These are phyloP conservation scores for Emmonsia crescens DNA, from an alignment of 2,329 filamentous ascomycete species.

Conservation along the genomic window DNA sequence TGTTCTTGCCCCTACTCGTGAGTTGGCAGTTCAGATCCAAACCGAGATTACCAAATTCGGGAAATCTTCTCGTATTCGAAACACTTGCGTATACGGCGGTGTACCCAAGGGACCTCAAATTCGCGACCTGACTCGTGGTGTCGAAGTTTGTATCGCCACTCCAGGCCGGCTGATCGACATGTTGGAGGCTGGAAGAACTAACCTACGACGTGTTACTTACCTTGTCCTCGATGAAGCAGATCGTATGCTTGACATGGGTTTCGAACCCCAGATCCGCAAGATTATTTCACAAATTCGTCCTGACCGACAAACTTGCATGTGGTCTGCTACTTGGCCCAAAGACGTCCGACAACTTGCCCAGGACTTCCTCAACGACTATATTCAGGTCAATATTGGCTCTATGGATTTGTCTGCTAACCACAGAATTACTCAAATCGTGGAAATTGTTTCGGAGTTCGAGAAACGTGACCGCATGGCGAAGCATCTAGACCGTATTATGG, in stretches of 20 bases:
- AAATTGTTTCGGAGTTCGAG: slow-evolving; percentile 91
- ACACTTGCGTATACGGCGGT: slow-evolving; percentile 98
- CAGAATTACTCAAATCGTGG: slow-evolving; percentile 94
- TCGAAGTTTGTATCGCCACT: slow-evolving; percentile 97
- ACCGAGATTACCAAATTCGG: slow-evolving; percentile 98
- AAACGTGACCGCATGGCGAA: slow-evolving; percentile 97
- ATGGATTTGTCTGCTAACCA: slow-evolving; percentile 95
- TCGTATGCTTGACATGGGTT: slow-evolving; percentile 99
- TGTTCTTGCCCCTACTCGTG: slow-evolving; percentile 90
- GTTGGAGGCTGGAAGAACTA: slow-evolving; percentile 95
- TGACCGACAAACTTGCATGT: slow-evolving; percentile 98
- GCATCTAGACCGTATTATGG: slow-evolving; percentile 96
- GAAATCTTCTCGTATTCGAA: slow-evolving; percentile 93
- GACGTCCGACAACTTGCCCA: slow-evolving; percentile 85
- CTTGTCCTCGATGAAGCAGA: slow-evolving; percentile 97
- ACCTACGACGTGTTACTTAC: slow-evolving; percentile 95
- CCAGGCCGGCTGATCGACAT: slow-evolving; percentile 97
- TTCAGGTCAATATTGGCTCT: slow-evolving; percentile 97
- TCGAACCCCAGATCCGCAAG: slow-evolving; percentile 98
- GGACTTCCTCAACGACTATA: slow-evolving; percentile 90
- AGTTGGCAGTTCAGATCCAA: slow-evolving; percentile 97
- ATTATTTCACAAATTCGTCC: slow-evolving; percentile 96
- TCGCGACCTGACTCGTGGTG: slow-evolving; percentile 83
- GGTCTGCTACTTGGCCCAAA: slow-evolving; percentile 99
- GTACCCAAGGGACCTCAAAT: slow-evolving; percentile 97